Conservation (phyloP, 2,329 filamentous ascomycete species). For the Pseudogymnoascus sp. region DNA sequence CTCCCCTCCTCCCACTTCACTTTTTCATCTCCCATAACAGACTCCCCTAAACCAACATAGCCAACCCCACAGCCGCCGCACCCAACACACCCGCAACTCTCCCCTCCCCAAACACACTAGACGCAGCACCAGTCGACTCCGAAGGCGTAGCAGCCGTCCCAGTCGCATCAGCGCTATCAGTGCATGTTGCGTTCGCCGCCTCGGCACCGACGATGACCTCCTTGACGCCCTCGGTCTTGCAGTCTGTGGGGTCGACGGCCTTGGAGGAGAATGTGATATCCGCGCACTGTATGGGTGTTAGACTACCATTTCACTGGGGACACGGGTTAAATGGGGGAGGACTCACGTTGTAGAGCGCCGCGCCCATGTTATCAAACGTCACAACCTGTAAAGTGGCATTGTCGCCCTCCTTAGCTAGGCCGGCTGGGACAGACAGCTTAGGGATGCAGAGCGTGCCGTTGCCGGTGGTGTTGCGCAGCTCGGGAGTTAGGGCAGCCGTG, state of each 20-base stretch:
- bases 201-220: slow-evolving; percentile 28
- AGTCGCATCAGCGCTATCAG: not conserved
- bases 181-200: not conserved
- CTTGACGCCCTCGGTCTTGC: slow-evolving; percentile 50
- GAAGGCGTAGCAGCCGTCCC: not conserved
- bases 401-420: slow-evolving; percentile 48
- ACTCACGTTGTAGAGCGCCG: slow-evolving; percentile 59
- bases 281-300: slow-evolving; percentile 47
- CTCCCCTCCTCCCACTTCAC: too few species aligned
- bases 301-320: not conserved
- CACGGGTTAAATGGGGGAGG: not conserved
- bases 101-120: not conserved
- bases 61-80: not conserved
- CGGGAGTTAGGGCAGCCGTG: slow-evolving; percentile 58
- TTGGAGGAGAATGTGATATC: slow-evolving; percentile 59
- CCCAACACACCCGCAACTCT: not conserved
- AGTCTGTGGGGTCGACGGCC: slow-evolving; percentile 42
- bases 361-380: slow-evolving; percentile 48
- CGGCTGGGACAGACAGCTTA: slow-evolving; percentile 44
- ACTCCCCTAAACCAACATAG: not conserved
- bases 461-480: slow-evolving; percentile 50
- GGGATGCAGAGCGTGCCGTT: slow-evolving; percentile 60
- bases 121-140: not conserved
- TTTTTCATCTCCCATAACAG: too few species aligned
- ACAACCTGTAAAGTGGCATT: slow-evolving; percentile 63